Base-by-base conservation (phyloP, 2,329 filamentous ascomycete genomes). In the Aspergillus caelatus region DNA sequence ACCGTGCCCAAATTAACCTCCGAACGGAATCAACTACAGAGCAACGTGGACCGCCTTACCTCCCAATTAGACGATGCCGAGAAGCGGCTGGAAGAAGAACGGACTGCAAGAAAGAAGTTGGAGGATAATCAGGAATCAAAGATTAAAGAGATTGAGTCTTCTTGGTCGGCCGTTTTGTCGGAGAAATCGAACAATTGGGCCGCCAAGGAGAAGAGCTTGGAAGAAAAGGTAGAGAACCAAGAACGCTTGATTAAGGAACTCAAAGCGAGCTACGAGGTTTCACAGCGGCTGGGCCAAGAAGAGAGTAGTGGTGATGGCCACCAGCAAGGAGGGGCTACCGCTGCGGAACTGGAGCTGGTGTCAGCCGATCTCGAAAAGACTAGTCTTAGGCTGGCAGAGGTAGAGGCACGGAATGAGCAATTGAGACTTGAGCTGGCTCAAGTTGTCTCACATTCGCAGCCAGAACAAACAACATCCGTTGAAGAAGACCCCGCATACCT, bases 141-240 rank as follows among this genome's bases (percentile, higher is more conserved):
- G 74, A 91, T 96, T 63, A 96, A 94, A 78, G 94, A 97, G 68
- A 89, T 98, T 2, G 93, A 98, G 79, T 82, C 87, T 16, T 95
- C 93, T 3, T 99, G 95, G 94, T 86, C 88, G 14, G 93, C 92
- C 28, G 94, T 97, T 5, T 78, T 99, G 57, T 89, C 91, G 62
- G 95, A 99, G 83, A 97, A 97, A 80, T 91, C 92, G 72, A 93
- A 94, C 77, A 99, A 99, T 74, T 99, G 95, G 95, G 89, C 91
- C 60, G 89, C 94, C 10, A 97, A 96, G 75, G 95, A 99, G 81
- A 92, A 91, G 80, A 89, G 87, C 32, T 80, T 97, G 64, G 93
- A 97, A 73, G 94, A 98, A 71, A 98, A 97, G 80, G 84, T 96
- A 3, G 94, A 97, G 77, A 96, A 91, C 71, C 94, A 99, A 75